Conservation (phyloP, 352 stramenopile species). For the Phytophthora citrophthora region DNA sequence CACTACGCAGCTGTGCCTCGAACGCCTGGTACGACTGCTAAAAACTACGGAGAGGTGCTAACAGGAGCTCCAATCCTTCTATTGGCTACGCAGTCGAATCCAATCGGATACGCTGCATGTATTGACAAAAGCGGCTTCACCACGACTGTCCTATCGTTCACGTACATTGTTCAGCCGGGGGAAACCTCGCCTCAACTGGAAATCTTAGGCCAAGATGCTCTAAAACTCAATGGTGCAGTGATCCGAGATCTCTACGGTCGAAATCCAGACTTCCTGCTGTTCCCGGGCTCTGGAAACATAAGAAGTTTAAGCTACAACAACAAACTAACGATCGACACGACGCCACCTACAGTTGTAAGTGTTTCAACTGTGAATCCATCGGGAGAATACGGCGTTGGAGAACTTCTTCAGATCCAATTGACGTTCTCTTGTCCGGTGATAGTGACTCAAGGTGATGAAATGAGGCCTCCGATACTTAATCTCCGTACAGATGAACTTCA, state of each 20-base stretch:
- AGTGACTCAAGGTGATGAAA: slow-evolving; percentile 29
- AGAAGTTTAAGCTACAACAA: slow-evolving; percentile 70
- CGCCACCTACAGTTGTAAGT: slow-evolving; percentile 37
- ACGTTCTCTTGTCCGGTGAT: slow-evolving; percentile 54
- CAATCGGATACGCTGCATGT: slow-evolving; percentile 49
- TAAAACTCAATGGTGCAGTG: slow-evolving; percentile 54
- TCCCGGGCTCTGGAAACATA: slow-evolving; percentile 40
- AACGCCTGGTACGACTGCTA: slow-evolving; percentile 8
- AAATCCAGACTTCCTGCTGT: slow-evolving; percentile 62
- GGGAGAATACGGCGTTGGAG: slow-evolving; percentile 68
- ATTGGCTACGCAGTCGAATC: slow-evolving; percentile 44
- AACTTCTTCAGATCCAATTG: slow-evolving; percentile 57
- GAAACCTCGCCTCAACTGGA: slow-evolving; percentile 49
- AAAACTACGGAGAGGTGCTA: slow-evolving; percentile 46
- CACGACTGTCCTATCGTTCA: slow-evolving; percentile 49
- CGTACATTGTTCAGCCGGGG: slow-evolving; percentile 54
- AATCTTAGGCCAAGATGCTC: slow-evolving; percentile 41
- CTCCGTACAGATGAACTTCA: slow-evolving; percentile 66
- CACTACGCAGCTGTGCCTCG: slow-evolving; percentile 41
- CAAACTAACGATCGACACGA: slow-evolving; percentile 64
- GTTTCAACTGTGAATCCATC: slow-evolving; percentile 54
- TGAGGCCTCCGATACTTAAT: slow-evolving; percentile 38
- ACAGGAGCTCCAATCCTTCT: slow-evolving; percentile 50
- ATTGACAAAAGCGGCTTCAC: slow-evolving; percentile 58
- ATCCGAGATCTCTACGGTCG: slow-evolving; percentile 50